Conservation (phyloP, 2,329 filamentous ascomycete genomes). For the Graphilbum sp. region DNA sequence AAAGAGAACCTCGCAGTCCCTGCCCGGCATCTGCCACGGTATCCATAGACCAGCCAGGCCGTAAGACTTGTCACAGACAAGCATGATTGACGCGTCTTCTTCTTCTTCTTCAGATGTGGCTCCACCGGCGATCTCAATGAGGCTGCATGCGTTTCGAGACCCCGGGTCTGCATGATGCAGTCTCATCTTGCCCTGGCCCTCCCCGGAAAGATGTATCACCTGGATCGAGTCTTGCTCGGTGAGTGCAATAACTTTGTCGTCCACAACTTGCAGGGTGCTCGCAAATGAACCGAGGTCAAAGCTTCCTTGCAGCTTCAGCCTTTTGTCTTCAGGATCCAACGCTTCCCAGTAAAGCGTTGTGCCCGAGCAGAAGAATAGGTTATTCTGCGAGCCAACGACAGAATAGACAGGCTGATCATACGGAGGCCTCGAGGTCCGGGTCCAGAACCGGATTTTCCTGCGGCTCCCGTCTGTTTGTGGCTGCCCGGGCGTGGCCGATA, state of each 20-base stretch:
- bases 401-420: slow-evolving; percentile 35
- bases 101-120: slow-evolving; percentile 9
- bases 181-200: slow-evolving; percentile 20
- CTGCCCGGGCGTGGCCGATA: slow-evolving; percentile 25
- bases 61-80: slow-evolving; percentile 31
- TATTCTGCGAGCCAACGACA: slow-evolving; percentile 34
- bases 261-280: slow-evolving; percentile 28
- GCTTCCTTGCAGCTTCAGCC: slow-evolving; percentile 28
- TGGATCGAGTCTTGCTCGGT: slow-evolving; percentile 39
- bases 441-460: slow-evolving; percentile 32
- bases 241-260: slow-evolving; percentile 32
- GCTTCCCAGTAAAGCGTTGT: slow-evolving; percentile 37
- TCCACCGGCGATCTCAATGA: slow-evolving; percentile 26
- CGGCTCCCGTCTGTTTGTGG: slow-evolving; percentile 11
- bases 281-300: slow-evolving; percentile 37
- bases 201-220: slow-evolving; percentile 28
- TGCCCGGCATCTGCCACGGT: slow-evolving; percentile 23
- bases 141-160: slow-evolving; percentile 27
- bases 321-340: slow-evolving; percentile 33
- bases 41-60: slow-evolving; percentile 34
- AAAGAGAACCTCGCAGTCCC: slow-evolving; percentile 31
- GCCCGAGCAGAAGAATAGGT: slow-evolving; percentile 40
- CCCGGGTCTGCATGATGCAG: slow-evolving; percentile 29
- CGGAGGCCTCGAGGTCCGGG: slow-evolving; percentile 27
- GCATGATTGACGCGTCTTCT: slow-evolving; percentile 21